These are phyloP conservation scores for Clitopilus hobsonii DNA, from an alignment of 768 basidiomycete species.

Conservation along the genomic window DNA sequence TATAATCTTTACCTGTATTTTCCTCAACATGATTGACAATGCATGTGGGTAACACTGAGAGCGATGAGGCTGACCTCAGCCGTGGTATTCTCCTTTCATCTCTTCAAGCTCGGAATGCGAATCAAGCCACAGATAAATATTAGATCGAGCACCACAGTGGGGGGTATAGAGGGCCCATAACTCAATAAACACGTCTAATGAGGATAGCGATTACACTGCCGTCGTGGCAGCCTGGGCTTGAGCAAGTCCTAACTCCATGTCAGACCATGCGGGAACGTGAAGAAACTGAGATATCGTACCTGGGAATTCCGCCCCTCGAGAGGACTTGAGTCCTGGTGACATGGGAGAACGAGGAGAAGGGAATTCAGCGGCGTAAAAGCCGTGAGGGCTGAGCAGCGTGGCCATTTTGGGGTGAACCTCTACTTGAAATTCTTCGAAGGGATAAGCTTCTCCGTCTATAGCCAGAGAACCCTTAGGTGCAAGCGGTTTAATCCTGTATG, in stretches of 20 bases:
- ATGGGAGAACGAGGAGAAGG: neutral
- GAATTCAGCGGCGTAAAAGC: constrained; percentile 58
- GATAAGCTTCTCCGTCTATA: constrained; percentile 76
- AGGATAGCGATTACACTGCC: neutral
- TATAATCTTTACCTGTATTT: too few relatives aligned
- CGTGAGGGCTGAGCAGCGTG: constrained; percentile 59
- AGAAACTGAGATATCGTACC: neutral
- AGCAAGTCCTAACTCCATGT: neutral
- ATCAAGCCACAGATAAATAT: too few relatives aligned
- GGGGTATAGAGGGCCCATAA: too few relatives aligned
- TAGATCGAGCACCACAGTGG: too few relatives aligned
- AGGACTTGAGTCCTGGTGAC: neutral
- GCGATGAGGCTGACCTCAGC: too few relatives aligned
- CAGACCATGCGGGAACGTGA: neutral
- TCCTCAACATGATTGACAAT: too few relatives aligned
- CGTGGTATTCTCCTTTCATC: too few relatives aligned
- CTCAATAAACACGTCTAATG: too few relatives aligned
- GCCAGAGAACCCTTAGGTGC: constrained; percentile 49
- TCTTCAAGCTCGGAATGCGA: too few relatives aligned
- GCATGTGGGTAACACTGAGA: too few relatives aligned
- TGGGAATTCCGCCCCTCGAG: neutral
- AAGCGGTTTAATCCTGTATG: constrained; percentile 68
- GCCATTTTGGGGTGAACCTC: constrained; percentile 69
- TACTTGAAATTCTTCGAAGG: constrained; percentile 71
- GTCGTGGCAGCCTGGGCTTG: neutral